Evolutionary conservation across 2,329 filamentous ascomycete genomes (phyloP).

Genomic region (Aspergillus ruber): DNA sequence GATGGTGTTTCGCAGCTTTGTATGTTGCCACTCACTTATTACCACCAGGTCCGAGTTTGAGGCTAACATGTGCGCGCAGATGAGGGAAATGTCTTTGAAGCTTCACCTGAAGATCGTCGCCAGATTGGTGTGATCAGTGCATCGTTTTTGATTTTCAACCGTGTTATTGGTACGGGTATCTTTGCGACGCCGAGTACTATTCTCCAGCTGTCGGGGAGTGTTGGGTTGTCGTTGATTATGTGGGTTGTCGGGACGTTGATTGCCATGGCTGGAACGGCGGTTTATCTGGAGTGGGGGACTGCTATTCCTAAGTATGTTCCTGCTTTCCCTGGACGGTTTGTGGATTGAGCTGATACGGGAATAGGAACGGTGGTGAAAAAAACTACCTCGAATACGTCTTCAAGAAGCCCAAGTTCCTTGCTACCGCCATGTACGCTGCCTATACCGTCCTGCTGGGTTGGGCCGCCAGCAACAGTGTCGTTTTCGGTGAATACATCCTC

Average conservation of each 20-base stretch:
- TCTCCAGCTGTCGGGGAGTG: slow-evolving; percentile 38
- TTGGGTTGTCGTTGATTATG: slow-evolving; percentile 43
- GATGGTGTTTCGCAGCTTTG: slow-evolving; percentile 29
- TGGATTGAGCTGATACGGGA: slow-evolving; percentile 3
- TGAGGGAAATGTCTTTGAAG: slow-evolving; percentile 30
- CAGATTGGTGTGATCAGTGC: slow-evolving; percentile 37
- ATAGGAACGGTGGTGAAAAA: slow-evolving; percentile 47
- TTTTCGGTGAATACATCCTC: slow-evolving; percentile 48
- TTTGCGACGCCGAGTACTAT: slow-evolving; percentile 45
- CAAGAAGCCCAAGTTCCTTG: slow-evolving; percentile 45
- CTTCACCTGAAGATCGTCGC: slow-evolving; percentile 29
- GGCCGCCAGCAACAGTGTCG: slow-evolving; percentile 48
- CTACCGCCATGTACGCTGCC: slow-evolving; percentile 49
- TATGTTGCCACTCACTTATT: slow-evolving; percentile 13
- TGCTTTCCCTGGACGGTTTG: no score
- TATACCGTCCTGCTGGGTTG: slow-evolving; percentile 48
- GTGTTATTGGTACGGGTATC: slow-evolving; percentile 46
- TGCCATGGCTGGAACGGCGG: slow-evolving; percentile 38
- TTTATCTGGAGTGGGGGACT: slow-evolving; percentile 47
- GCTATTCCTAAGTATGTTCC: slow-evolving; percentile 38
- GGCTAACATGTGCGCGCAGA: slow-evolving; percentile 13
- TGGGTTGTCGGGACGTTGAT: slow-evolving; percentile 46
- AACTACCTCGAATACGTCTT: slow-evolving; percentile 52
- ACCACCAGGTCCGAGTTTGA: background rate
- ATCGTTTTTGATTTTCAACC: slow-evolving; percentile 45